phyloP scores from a whole-genome alignment of 768 basidiomycete species.

The Collybiopsis confluens region DNA sequence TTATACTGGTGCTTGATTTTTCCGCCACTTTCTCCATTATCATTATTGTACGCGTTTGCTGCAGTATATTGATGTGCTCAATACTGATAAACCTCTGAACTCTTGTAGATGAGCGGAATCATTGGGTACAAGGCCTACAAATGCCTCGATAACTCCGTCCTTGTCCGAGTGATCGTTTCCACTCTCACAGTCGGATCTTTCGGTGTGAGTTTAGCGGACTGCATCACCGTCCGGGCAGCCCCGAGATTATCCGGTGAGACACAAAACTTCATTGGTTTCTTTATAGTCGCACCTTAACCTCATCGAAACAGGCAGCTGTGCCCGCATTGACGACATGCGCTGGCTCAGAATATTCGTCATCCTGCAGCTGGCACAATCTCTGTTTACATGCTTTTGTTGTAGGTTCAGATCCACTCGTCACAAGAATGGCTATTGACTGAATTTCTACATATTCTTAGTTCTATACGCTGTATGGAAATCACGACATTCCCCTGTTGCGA shows the following conservation, averaged over 20 bases:
- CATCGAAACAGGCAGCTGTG: conserved; percentile 41
- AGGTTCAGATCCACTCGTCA: conserved; percentile 19
- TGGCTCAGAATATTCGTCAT: conserved; percentile 40
- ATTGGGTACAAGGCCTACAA: conserved; percentile 65
- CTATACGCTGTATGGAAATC: conserved; percentile 53
- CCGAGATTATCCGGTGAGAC: conserved; percentile 48
- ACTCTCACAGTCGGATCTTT: conserved; percentile 40
- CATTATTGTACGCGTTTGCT: not conserved
- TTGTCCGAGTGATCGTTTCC: conserved; percentile 41
- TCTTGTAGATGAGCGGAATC: conserved; percentile 48
- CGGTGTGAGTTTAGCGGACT: conserved; percentile 37
- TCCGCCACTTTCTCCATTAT: not conserved
- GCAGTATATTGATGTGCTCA: not conserved
- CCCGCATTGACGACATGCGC: conserved; percentile 26
- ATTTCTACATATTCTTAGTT: conserved; percentile 30
- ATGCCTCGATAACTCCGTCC: conserved; percentile 56
- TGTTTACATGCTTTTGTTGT: conserved; percentile 64
- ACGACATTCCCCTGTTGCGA: conserved; percentile 42
- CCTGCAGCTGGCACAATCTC: conserved; percentile 47
- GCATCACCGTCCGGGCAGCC: conserved; percentile 30
- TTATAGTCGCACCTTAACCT: conserved; percentile 1
- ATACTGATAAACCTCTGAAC: not conserved
- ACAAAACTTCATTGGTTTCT: not conserved
- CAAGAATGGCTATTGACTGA: conserved; percentile 8
- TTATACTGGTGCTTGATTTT: not conserved